Evolutionary conservation across 495 filamentous ascomycete genomes (phyloP), one percentile per base, ranked within the genome.

Genomic region (Aspergillus saccharolyticus): DNA sequence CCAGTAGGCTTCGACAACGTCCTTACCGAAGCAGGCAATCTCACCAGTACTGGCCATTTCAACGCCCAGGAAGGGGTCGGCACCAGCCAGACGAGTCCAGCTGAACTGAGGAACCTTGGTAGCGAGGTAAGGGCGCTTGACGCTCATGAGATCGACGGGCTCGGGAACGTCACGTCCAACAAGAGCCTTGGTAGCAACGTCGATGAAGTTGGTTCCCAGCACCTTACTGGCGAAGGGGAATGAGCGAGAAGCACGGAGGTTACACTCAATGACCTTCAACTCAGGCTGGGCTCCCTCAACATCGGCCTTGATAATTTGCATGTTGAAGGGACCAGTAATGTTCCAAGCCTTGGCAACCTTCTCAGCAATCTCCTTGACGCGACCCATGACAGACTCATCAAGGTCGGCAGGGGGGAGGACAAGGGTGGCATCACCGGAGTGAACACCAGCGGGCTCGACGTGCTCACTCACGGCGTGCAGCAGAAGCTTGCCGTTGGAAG

Each of bases 221-320:
- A 97, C 94, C 78, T 98, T 97, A 82, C 86, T 91, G 68, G 91
- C 89, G 72, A 97, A 97, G 65, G 94, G 94, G 85, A 97, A 97
- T 2, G 93, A 97, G 42, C 93, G 91, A 47, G 93, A 97, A 44
- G 94, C 94, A 63, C 93, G 94, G 60, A 97, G 87, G 70, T 97
- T 97, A 80, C 93, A 97, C 77, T 97, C 93, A 61, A 97, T 97
- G 64, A 97, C 93, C 79, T 97, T 97, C 49, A 97, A 83, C 51
- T 78, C 72, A 18, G 88, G 83, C 62, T 89, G 83, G 24, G 83
- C 86, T 49, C 85, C 86, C 55, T 87, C 85, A 60, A 70, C 62
- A 4, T 87, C 78, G 44, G 89, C 91, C 77, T 96, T 96, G 82
- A 97, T 97, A 74, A 97, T 95, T 75, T 97, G 93, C 94, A 97